Evolutionary conservation across 2,329 filamentous ascomycete species (phyloP).

Genomic region (Alternaria conjuncta): DNA sequence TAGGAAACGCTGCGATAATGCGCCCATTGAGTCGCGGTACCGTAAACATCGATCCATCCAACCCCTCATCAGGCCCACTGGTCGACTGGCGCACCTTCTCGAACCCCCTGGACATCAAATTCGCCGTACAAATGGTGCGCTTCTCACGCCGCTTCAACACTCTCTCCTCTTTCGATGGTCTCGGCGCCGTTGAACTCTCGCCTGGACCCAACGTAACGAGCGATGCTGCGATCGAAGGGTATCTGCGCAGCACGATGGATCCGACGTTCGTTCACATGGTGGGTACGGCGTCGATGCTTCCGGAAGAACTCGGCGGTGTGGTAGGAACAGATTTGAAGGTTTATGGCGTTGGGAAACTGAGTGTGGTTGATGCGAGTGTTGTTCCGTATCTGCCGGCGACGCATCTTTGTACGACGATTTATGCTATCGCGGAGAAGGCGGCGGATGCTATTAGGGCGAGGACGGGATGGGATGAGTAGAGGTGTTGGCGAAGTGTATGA

Average conservation of each 20-base stretch:
- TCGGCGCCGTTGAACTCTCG: slow-evolving; percentile 18
- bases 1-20: slow-evolving; percentile 11
- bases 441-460: slow-evolving; percentile 25
- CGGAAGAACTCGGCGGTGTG: slow-evolving; percentile 26
- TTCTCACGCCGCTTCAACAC: slow-evolving; percentile 32
- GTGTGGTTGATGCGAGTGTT: slow-evolving; percentile 1
- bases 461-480: neutral
- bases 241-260: neutral
- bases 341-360: slow-evolving; percentile 22
- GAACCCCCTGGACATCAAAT: slow-evolving; percentile 40
- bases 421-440: slow-evolving; percentile 33
- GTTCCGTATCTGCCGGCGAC: neutral
- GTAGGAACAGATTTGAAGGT: slow-evolving; percentile 25
- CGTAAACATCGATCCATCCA: slow-evolving; percentile 40
- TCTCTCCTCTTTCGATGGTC: slow-evolving; percentile 12
- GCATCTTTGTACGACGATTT: slow-evolving; percentile 29
- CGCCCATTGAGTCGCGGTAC: slow-evolving; percentile 25
- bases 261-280: slow-evolving; percentile 20
- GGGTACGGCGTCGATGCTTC: slow-evolving; percentile 20
- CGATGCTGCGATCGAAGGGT: neutral
- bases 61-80: slow-evolving; percentile 29
- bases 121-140: slow-evolving; percentile 31
- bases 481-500: neutral
- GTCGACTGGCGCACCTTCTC: slow-evolving; percentile 25
- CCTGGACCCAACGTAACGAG: slow-evolving; percentile 25